Conservation (phyloP, 176 grass and related monocot genomes). For the Lolium perenne region DNA sequence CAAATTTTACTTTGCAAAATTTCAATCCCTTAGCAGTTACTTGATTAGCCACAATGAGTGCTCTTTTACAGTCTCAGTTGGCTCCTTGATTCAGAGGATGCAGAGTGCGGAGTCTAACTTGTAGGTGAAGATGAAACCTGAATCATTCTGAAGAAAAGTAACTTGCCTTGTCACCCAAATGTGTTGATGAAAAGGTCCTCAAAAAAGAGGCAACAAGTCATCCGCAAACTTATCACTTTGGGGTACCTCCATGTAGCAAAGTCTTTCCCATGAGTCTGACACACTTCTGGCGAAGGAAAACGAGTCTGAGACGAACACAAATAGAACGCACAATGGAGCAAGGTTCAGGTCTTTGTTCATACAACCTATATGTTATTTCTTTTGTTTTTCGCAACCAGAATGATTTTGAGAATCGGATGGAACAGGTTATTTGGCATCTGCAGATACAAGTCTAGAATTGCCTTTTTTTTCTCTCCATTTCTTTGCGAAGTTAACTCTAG, state of each 20-base stretch:
- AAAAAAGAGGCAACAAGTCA: not conserved
- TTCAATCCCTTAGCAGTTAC: not conserved
- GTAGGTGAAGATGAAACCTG: conserved; percentile 29
- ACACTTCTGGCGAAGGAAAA: not conserved
- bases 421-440: no score
- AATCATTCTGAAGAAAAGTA: conserved; percentile 20
- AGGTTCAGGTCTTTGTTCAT: not conserved
- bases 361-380: not conserved
- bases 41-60: not conserved
- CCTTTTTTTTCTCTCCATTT: no score
- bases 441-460: no score
- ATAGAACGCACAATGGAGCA: not conserved
- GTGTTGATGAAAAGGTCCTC: conserved; percentile 22
- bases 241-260: not conserved
- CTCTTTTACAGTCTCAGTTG: not conserved
- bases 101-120: not conserved
- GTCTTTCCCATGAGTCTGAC: not conserved
- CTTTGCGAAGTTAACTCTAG: not conserved
- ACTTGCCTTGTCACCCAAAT: conserved; percentile 18
- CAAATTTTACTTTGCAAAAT: not conserved
- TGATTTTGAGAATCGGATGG: not conserved
- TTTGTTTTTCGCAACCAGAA: not conserved
- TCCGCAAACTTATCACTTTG: conserved; percentile 36
- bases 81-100: not conserved
- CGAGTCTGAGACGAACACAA: not conserved